Evolutionary conservation across 75 land plant species (phyloP), one percentile per base, ranked within the genome.

Genomic region (Cunninghamia lanceolata): DNA sequence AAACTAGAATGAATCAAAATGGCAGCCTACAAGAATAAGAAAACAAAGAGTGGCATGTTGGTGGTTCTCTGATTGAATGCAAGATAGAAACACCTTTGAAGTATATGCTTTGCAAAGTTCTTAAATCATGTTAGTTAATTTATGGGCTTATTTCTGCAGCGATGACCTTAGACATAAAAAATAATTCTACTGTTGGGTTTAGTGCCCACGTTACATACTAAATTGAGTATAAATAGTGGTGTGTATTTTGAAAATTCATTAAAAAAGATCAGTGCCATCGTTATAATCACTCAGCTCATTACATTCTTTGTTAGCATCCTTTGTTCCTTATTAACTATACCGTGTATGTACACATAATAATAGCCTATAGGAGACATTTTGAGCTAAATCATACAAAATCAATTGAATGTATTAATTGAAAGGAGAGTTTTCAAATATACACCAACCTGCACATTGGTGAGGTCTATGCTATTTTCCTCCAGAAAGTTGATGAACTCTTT

Each of bases 381-480:
- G 9, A 38, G 43, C 28, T 2, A 71, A 43, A 45, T 80, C 9
- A 40, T 6, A 45, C n/a, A 28, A 53, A 47, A 68, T 70, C 28
- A 32, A 80, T 45, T 45, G 82, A 43, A 19, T 43, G 45, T 42
- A 80, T 13, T 43, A n/a, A 42, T 42, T 80, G 46, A 25, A 53
- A 14, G 66, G 28, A 3, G 36, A 35, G 15, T 36, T 34, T 32
- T 52, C 6, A 3, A 52, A 35, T 50, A 83, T 52, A 54, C n/a
- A 52, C 84, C 19, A 50, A 98, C 99, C 98, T 98, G 93, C 9
- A 96, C 97, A 83, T 91, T 88, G 15, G 92, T 89, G 77, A 95
- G 92, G 86, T 97, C 99, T 30, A 96, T 94, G 40, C 89, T 86
- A 85, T 93, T 89, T 35, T 93, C 94, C 83, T 91, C 82, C 11